Evolutionary conservation across 2,329 filamentous ascomycete genomes (phyloP).

Genomic region (Gliomastix tumulicola): DNA sequence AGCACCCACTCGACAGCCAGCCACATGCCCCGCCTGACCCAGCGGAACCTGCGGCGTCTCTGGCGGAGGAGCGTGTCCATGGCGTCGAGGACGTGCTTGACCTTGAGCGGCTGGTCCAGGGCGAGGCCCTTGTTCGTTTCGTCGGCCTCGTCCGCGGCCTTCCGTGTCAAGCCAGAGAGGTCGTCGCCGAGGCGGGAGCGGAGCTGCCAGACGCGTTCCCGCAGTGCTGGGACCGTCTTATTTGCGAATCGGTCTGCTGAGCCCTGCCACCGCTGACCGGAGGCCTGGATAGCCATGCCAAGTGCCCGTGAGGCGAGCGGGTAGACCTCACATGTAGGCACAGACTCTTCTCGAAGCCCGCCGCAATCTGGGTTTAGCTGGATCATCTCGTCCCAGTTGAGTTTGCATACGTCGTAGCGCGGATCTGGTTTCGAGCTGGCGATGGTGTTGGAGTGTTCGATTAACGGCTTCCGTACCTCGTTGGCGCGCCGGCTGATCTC

Average conservation of each 20-base stretch:
- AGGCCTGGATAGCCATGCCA: constrained; percentile 36
- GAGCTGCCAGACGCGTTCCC: constrained; percentile 37
- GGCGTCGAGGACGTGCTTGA: constrained; percentile 73
- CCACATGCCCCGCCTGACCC: constrained; percentile 71
- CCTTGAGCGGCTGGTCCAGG: constrained; percentile 67
- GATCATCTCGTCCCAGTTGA: constrained; percentile 36
- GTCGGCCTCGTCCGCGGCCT: constrained; percentile 72
- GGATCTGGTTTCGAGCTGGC: constrained; percentile 10
- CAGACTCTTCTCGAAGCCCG: constrained; percentile 21
- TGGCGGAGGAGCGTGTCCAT: constrained; percentile 71
- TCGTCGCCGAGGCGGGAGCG: constrained; percentile 42
- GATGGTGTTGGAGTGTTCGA: constrained; percentile 8
- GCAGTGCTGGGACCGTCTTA: constrained; percentile 47
- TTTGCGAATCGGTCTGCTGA: constrained; percentile 53
- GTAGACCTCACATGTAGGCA: constrained; percentile 38
- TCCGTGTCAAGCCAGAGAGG: constrained; percentile 53
- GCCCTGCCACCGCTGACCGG: constrained; percentile 47
- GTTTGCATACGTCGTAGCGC: constrained; percentile 11
- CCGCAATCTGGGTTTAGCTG: constrained; percentile 26
- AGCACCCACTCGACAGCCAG: constrained; percentile 81
- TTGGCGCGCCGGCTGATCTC: constrained; percentile 66
- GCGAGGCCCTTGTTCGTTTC: constrained; percentile 70
- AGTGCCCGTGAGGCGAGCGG: constrained; percentile 46
- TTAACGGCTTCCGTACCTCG: constrained; percentile 29
- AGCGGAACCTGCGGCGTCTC: constrained; percentile 60